phyloP scores from a whole-genome alignment of 2,329 filamentous ascomycete genomes.

The Pestalotiopsis sp. region DNA sequence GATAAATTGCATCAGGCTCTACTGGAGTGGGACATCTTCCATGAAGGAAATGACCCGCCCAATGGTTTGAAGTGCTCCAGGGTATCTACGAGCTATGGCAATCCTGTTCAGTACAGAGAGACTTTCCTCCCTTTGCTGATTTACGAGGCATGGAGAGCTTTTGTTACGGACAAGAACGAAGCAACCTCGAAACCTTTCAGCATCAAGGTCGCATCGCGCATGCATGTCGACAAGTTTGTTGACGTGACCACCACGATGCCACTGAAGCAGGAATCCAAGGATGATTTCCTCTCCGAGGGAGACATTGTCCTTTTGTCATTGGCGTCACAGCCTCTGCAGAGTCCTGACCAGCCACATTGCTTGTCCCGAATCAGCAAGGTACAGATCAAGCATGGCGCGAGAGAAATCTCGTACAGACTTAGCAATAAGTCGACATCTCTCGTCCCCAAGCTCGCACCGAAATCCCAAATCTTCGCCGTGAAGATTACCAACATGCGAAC shows the following conservation, averaged over 20 bases:
- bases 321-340: constrained; percentile 68
- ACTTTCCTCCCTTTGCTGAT: constrained; percentile 91
- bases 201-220: constrained; percentile 83
- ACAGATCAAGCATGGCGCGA: constrained; percentile 76
- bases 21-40: constrained; percentile 93
- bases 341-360: constrained; percentile 73
- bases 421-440: constrained; percentile 69
- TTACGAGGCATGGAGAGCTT: constrained; percentile 93
- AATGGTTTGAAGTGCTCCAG: constrained; percentile 72
- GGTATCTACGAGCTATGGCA: constrained; percentile 77
- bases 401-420: constrained; percentile 87
- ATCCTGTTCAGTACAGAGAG: constrained; percentile 78
- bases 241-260: constrained; percentile 88
- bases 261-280: constrained; percentile 65
- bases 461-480: constrained; percentile 70
- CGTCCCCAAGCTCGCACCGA: constrained; percentile 66
- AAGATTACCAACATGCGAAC: constrained; percentile 94
- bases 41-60: constrained; percentile 84
- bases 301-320: constrained; percentile 88
- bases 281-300: constrained; percentile 76
- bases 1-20: constrained; percentile 83
- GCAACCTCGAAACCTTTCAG: constrained; percentile 79
- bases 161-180: constrained; percentile 89
- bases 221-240: constrained; percentile 89
- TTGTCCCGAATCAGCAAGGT: constrained; percentile 82